Base-by-base conservation (phyloP, 768 basidiomycete species). In the Naganishia randhawae region DNA sequence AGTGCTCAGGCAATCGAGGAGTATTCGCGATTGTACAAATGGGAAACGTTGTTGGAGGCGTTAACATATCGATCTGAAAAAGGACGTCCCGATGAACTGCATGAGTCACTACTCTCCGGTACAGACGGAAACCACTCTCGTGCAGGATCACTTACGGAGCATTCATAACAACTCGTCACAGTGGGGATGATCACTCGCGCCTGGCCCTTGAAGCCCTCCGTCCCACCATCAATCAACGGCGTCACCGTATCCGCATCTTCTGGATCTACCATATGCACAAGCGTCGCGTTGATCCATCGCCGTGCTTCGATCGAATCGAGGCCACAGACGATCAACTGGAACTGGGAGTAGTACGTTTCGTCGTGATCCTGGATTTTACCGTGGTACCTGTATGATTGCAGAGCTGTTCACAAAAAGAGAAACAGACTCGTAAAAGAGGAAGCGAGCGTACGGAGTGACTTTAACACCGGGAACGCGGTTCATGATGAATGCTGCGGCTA, bases 1-100 rank as follows among this genome's bases (percentile, higher is more conserved):
- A 98, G 75, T 99, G 96, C 75, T 99, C 96, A 1, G 96, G 96
- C 27, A 97, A 84, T 66, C 96, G 90, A 31, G 96, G 96, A 0
- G 96, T 99, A 77, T 98, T 98, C 67, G 96, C 95, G 72, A 99
- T 98, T 7, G 96, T 99, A 77, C 96, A 99, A 65, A 99, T 97
- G 1, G 96, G 96, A 79, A 94, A 99, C 14, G 89, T 89, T 45
- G 93, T 96, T 0, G 89, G 94, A 71, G 97, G 97, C 81, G 96
- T 97, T 63, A 97, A 85, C 91, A 97, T 97, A 77, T 97, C 93
- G 54, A 99, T 75, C 80, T 81, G 61, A 6, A 9, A 1, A 1
- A 50, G 22, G n/a, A n/a, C n/a, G n/a, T n/a, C n/a, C n/a, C n/a
- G n/a, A n/a, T n/a, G n/a, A n/a, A n/a, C n/a, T n/a, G n/a, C n/a